These are phyloP conservation scores for Beauveria pseudobassiana DNA, from an alignment of 2,329 filamentous ascomycete genomes.

Conservation along the genomic window DNA sequence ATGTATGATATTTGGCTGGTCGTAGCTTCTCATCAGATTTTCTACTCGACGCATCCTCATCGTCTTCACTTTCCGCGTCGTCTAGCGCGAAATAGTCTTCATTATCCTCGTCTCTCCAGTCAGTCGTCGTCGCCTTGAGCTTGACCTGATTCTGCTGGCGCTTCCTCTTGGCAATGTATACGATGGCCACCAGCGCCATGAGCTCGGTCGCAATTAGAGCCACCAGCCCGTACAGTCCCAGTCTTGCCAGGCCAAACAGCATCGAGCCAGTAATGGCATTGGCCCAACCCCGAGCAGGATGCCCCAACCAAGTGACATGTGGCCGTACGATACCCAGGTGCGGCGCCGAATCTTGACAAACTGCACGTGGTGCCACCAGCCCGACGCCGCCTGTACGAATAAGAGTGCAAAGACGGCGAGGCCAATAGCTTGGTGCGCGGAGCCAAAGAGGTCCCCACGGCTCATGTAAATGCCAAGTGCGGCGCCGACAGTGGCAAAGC, in stretches of 20 bases:
- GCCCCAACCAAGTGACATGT: slow-evolving; percentile 11
- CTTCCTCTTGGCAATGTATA: slow-evolving; percentile 4
- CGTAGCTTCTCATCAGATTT: slow-evolving; percentile 8
- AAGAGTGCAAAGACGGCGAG: neutral
- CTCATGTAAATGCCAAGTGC: slow-evolving; percentile 7
- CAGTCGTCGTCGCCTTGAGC: neutral
- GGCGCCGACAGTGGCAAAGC: neutral
- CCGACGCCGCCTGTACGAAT: neutral
- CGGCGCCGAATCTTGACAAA: slow-evolving; percentile 9
- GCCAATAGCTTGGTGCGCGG: slow-evolving; percentile 8
- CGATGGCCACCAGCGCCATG: neutral
- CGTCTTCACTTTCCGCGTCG: slow-evolving; percentile 1
- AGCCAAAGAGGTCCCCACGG: slow-evolving; percentile 4
- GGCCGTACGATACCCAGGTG: slow-evolving; percentile 11
- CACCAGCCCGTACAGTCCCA: neutral
- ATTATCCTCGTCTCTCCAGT: slow-evolving; percentile 4
- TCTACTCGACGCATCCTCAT: slow-evolving; percentile 1
- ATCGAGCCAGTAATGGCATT: slow-evolving; percentile 4
- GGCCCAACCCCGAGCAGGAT: slow-evolving; percentile 10
- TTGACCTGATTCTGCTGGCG: neutral
- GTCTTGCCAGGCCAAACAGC: slow-evolving; percentile 2
- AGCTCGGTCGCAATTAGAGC: neutral
- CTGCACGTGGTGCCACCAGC: slow-evolving; percentile 12
- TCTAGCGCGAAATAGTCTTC: slow-evolving; percentile 12
- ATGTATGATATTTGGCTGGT: slow-evolving; percentile 8